Conservation (phyloP, 2,329 filamentous ascomycete species). For the Epichloe elymi region DNA sequence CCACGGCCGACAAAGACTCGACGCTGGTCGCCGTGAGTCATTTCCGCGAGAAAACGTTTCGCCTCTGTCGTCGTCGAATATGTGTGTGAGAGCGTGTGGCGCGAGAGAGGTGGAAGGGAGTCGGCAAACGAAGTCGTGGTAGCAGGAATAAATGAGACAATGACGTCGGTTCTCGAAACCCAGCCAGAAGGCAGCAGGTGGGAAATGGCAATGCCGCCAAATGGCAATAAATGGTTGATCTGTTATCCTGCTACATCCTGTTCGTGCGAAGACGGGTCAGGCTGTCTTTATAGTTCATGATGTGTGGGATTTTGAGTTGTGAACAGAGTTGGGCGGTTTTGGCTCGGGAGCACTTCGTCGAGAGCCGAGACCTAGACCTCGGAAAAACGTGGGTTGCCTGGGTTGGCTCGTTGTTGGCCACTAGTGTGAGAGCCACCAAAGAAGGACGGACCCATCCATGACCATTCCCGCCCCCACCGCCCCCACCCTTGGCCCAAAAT, state of each 20-base stretch:
- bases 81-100: no score
- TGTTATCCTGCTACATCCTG: not conserved
- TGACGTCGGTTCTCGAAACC: no score
- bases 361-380: conserved; percentile 2
- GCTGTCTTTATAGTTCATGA: conserved; percentile 4
- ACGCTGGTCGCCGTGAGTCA: conserved; percentile 2
- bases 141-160: not conserved
- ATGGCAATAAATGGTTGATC: not conserved
- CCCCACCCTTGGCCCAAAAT: not conserved
- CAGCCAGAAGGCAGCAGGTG: not conserved
- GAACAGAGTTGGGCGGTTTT: not conserved
- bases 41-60: not conserved
- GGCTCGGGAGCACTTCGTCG: not conserved
- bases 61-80: no score
- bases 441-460: not conserved
- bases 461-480: no score
- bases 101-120: no score
- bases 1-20: conserved; percentile 3
- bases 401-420: not conserved
- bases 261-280: not conserved
- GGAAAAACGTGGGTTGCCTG: not conserved
- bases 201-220: not conserved
- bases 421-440: not conserved
- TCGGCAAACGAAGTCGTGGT: no score
- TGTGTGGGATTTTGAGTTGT: not conserved